Evolutionary conservation across 2,329 filamentous ascomycete species (phyloP).

Genomic region (Fusarium palustre): DNA sequence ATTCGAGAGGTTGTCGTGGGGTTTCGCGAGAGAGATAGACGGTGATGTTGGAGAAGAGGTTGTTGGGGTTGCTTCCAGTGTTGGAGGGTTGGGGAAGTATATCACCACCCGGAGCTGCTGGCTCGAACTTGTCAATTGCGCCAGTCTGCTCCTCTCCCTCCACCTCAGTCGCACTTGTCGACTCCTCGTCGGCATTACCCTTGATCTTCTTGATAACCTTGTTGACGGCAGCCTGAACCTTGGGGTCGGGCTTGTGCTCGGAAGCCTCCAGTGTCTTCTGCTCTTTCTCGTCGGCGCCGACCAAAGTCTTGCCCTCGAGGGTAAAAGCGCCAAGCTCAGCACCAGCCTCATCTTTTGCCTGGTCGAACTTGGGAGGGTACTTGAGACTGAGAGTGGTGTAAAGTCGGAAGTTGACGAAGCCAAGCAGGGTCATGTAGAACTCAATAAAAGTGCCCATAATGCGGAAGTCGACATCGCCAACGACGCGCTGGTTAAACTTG

Average conservation of each 20-base stretch:
- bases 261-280: constrained; percentile 63
- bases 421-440: constrained; percentile 96
- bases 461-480: constrained; percentile 94
- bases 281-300: constrained; percentile 61
- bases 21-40: constrained; percentile 96
- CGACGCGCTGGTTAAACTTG: constrained; percentile 94
- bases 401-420: constrained; percentile 95
- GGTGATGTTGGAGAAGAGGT: constrained; percentile 89
- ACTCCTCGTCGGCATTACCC: constrained; percentile 60
- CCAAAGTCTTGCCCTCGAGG: constrained; percentile 78
- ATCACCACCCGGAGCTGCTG: constrained; percentile 85
- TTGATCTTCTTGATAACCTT: constrained; percentile 77
- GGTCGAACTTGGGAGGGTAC: constrained; percentile 95
- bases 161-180: constrained; percentile 54
- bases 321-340: constrained; percentile 93
- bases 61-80: constrained; percentile 73
- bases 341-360: constrained; percentile 85
- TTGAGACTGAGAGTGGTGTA: constrained; percentile 93
- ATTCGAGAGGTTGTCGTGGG: constrained; percentile 89
- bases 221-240: constrained; percentile 73
- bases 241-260: constrained; percentile 67
- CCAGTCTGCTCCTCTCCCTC: constrained; percentile 65
- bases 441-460: constrained; percentile 99
- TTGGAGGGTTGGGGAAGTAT: constrained; percentile 81
- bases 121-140: constrained; percentile 91